Evolutionary conservation across 2,329 filamentous ascomycete species (phyloP).

Genomic region (Xylariales sp.): DNA sequence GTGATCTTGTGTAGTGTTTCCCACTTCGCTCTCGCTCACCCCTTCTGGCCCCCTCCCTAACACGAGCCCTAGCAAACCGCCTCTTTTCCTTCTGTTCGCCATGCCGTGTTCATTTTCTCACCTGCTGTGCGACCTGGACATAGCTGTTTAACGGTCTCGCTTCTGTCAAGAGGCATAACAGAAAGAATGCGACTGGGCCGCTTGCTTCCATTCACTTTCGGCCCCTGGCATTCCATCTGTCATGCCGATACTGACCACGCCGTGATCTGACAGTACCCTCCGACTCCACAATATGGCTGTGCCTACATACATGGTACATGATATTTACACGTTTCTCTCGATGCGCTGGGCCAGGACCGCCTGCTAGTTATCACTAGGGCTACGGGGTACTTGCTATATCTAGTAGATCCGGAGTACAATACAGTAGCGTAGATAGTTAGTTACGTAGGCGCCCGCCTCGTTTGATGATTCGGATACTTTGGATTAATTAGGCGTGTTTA

Average conservation of each 20-base stretch:
- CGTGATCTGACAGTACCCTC: constrained; percentile 19
- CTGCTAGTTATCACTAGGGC: neutral
- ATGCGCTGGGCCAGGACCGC: neutral
- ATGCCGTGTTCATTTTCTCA: constrained; percentile 15
- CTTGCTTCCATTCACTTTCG: neutral
- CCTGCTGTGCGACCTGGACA: constrained; percentile 1
- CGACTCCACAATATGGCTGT: constrained; percentile 17
- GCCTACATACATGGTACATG: neutral
- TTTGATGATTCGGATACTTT: constrained; percentile 1
- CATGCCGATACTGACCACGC: constrained; percentile 9
- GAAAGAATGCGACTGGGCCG: neutral
- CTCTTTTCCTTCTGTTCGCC: constrained; percentile 16
- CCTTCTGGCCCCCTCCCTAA: neutral
- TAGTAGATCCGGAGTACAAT: neutral
- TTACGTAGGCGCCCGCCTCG: neutral
- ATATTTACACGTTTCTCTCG: neutral
- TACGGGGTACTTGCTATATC: constrained; percentile 2
- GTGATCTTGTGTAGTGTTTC: constrained; percentile 20
- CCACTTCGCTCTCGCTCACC: neutral
- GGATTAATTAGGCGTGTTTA: constrained; percentile 5
- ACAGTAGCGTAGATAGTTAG: too few relatives aligned
- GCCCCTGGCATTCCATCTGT: constrained; percentile 20
- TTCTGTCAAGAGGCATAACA: constrained; percentile 6
- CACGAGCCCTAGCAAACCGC: constrained; percentile 4
- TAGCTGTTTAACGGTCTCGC: constrained; percentile 9